Conservation (phyloP, 2,329 filamentous ascomycete species). For the Cucurbitaria berberidis region DNA sequence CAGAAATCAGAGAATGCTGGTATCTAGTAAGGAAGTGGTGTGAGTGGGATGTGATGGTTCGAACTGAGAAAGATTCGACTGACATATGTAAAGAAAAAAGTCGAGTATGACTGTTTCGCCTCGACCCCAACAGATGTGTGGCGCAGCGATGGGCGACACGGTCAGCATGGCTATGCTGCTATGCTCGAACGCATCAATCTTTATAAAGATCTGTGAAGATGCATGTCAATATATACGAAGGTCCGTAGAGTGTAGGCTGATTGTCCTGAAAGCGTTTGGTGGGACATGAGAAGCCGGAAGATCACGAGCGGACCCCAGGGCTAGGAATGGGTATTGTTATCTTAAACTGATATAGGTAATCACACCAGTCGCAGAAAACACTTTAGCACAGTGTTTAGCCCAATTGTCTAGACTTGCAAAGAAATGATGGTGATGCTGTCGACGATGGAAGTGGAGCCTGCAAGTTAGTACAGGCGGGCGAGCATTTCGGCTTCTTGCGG, state of each 20-base stretch:
- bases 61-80: too few species aligned
- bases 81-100: not conserved
- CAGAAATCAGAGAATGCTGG: not conserved
- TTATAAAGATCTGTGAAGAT: not conserved
- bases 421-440: too few species aligned
- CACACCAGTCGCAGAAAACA: too few species aligned
- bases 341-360: too few species aligned
- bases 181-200: not conserved
- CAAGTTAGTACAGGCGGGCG: not conserved
- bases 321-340: too few species aligned
- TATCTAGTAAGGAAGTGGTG: not conserved
- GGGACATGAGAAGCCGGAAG: not conserved
- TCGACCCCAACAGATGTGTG: not conserved
- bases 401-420: too few species aligned
- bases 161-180: not conserved
- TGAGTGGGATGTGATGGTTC: not conserved
- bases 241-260: not conserved
- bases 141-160: not conserved
- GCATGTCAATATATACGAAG: not conserved
- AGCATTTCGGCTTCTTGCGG: constrained; percentile 12
- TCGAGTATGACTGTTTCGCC: not conserved
- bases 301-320: not conserved
- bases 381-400: not conserved
- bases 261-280: not conserved
- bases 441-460: not conserved